Conservation (phyloP, 2,329 filamentous ascomycete genomes). For the Aspergillus amoenus region DNA sequence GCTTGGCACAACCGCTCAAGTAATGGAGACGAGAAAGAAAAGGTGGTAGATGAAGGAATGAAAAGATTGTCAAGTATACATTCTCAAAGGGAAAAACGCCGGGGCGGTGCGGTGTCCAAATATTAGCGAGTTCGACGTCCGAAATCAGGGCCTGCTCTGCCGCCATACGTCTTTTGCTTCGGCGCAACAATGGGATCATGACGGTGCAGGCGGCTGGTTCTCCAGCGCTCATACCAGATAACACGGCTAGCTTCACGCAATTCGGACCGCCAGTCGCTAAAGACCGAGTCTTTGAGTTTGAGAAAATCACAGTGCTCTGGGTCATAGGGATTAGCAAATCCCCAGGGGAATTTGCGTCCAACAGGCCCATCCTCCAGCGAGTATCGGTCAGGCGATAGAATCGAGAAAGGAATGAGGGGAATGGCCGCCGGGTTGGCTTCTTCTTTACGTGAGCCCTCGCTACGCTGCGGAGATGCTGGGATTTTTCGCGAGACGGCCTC, state of each 20-base stretch:
- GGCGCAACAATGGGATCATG: slow-evolving; percentile 22
- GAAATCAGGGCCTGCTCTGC: slow-evolving; percentile 29
- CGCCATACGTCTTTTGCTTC: slow-evolving; percentile 27
- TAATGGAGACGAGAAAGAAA: neutral
- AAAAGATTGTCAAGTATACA: neutral
- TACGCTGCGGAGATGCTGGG: slow-evolving; percentile 34
- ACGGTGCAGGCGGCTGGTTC: slow-evolving; percentile 56
- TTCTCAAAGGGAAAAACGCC: neutral
- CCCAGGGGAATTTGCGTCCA: slow-evolving; percentile 92
- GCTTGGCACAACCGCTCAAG: neutral
- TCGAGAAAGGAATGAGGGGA: slow-evolving; percentile 82
- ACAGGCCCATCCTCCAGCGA: slow-evolving; percentile 58
- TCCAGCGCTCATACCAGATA: slow-evolving; percentile 95
- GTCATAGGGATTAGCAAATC: slow-evolving; percentile 92
- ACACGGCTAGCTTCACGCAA: slow-evolving; percentile 86
- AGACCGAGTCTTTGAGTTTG: slow-evolving; percentile 85
- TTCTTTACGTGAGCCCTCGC: slow-evolving; percentile 51
- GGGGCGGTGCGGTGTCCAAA: neutral
- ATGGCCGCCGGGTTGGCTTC: slow-evolving; percentile 37
- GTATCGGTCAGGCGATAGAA: slow-evolving; percentile 91
- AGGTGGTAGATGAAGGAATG: neutral
- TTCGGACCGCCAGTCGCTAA: slow-evolving; percentile 89
- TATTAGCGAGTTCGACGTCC: slow-evolving; percentile 12
- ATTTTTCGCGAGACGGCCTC: slow-evolving; percentile 14
- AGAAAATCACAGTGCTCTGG: slow-evolving; percentile 90